A percentile compares a stretch with the other conserved stretches of the same genome.
Conservation (phyloP, 1,139 yeast genomes). For the Pichia sorboxylosa region DNA sequence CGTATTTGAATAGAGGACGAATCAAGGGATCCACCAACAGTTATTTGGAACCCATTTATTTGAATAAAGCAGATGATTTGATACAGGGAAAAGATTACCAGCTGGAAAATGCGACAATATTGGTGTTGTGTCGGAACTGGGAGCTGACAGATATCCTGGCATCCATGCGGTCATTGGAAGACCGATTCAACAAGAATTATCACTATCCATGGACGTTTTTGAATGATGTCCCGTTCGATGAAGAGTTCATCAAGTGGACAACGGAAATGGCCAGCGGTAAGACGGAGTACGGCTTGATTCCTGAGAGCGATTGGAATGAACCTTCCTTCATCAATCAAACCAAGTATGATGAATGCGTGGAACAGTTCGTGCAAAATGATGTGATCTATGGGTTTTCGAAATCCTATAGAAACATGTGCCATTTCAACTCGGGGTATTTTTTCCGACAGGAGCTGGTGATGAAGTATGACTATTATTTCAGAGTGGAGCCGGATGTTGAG, state of each 20-base stretch:
- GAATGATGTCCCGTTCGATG: conserved; percentile 70
- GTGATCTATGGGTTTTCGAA: conserved; percentile 68
- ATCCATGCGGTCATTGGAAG: conserved; percentile 48
- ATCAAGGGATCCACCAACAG: conserved; percentile 23
- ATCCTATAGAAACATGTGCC: conserved; percentile 76
- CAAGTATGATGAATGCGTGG: conserved; percentile 37
- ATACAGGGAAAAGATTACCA: conserved; percentile 1
- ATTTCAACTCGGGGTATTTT: conserved; percentile 76
- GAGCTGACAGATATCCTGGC: conserved; percentile 35
- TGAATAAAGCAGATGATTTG: conserved; percentile 10
- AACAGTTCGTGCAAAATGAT: conserved; percentile 42
- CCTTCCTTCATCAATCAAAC: conserved; percentile 37
- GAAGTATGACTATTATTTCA: conserved; percentile 74
- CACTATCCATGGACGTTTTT: conserved; percentile 82
- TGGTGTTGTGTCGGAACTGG: conserved; percentile 56
- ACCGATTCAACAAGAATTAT: conserved; percentile 55
- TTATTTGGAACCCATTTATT: conserved; percentile 13
- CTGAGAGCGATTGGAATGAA: conserved; percentile 56
- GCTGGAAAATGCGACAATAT: conserved; percentile 48
- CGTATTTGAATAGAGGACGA: conserved; percentile 11
- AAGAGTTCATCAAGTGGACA: conserved; percentile 55
- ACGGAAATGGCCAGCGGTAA: conserved; percentile 76
- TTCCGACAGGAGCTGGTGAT: conserved; percentile 58
- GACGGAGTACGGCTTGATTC: conserved; percentile 63
- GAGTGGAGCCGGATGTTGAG: conserved; percentile 87